Conservation (phyloP, 805 yeast genomes). For the Cyberlindnera euphorbiae region DNA sequence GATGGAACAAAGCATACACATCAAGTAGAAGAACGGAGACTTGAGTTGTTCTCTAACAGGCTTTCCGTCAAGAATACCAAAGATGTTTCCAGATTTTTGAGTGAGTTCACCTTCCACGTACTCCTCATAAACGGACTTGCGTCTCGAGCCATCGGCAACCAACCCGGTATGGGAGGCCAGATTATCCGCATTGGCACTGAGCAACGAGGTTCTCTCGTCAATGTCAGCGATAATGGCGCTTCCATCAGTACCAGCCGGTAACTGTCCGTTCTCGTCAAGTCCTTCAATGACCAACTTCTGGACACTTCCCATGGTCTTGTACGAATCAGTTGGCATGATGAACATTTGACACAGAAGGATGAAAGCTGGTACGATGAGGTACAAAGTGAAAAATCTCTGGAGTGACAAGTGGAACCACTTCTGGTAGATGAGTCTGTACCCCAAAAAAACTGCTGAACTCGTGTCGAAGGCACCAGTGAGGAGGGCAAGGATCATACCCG, state of each 20-base stretch:
- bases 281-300: constrained; percentile 71
- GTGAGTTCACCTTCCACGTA: constrained; percentile 55
- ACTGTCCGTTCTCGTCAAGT: constrained; percentile 63
- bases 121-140: constrained; percentile 61
- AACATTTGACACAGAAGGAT: constrained; percentile 68
- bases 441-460: constrained; percentile 79
- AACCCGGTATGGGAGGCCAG: constrained; percentile 12
- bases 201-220: constrained; percentile 30
- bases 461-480: constrained; percentile 94
- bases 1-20: constrained; percentile 74
- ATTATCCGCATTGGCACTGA: constrained; percentile 17
- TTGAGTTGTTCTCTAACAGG: constrained; percentile 44
- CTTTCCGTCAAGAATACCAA: constrained; percentile 73
- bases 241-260: constrained; percentile 33
- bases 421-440: constrained; percentile 65
- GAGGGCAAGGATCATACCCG: constrained; percentile 77
- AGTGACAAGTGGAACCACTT: constrained; percentile 34
- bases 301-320: constrained; percentile 64
- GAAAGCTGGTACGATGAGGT: constrained; percentile 72
- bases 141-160: constrained; percentile 24
- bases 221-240: constrained; percentile 43
- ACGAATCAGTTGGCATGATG: constrained; percentile 76
- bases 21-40: constrained; percentile 68
- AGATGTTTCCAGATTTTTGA: constrained; percentile 50
- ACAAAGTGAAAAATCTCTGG: constrained; percentile 56